These are phyloP conservation scores for Tuber aestivum DNA, from an alignment of 495 filamentous ascomycete species.

Conservation along the genomic window DNA sequence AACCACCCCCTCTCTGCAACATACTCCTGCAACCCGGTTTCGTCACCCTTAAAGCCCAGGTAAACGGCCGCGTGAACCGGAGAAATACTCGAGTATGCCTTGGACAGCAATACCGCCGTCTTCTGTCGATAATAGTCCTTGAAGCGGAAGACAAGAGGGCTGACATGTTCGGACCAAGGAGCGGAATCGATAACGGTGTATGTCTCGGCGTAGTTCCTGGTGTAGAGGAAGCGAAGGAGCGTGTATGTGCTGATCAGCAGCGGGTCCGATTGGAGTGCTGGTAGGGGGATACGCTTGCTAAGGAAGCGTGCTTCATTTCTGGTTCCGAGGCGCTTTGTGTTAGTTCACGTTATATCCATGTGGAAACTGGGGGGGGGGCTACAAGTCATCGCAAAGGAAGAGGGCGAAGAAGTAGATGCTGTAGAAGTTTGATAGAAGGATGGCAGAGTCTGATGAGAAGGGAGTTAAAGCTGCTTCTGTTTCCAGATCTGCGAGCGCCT, in stretches of 20 bases:
- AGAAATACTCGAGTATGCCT: slow-evolving; percentile 50
- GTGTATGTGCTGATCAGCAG: slow-evolving; percentile 48
- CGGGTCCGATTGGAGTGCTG: slow-evolving; percentile 45
- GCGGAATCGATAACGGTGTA: slow-evolving; percentile 47
- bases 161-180: slow-evolving; percentile 47
- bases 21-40: slow-evolving; percentile 45
- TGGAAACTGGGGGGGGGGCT: slow-evolving; percentile 15
- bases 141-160: slow-evolving; percentile 45
- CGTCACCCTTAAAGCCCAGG: slow-evolving; percentile 47
- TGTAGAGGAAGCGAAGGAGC: slow-evolving; percentile 51
- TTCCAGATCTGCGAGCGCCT: slow-evolving; percentile 49
- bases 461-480: slow-evolving; percentile 43
- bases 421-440: slow-evolving; percentile 49
- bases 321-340: not conserved
- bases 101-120: slow-evolving; percentile 49
- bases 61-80: slow-evolving; percentile 48
- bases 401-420: slow-evolving; percentile 52
- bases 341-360: not conserved
- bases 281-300: slow-evolving; percentile 49
- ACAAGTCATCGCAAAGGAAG: slow-evolving; percentile 53
- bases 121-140: slow-evolving; percentile 49
- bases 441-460: slow-evolving; percentile 36
- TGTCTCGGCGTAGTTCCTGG: slow-evolving; percentile 47
- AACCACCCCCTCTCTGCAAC: slow-evolving; percentile 48
- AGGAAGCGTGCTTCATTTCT: slow-evolving; percentile 53